These are phyloP conservation scores for Lipomyces yamadae DNA, from an alignment of 805 yeast species.

Conservation along the genomic window DNA sequence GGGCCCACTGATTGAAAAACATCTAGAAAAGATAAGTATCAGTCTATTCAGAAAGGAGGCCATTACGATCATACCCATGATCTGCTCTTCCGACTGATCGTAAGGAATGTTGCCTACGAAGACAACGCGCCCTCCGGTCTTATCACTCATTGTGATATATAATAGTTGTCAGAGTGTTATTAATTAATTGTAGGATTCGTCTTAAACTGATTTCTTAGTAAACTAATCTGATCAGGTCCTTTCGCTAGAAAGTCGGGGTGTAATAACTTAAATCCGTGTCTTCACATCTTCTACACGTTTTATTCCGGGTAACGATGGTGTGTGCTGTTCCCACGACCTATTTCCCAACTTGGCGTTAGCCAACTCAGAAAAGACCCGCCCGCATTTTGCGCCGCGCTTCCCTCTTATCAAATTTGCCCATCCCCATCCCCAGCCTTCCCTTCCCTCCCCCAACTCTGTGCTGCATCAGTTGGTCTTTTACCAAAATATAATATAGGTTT, in stretches of 20 bases:
- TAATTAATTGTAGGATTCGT: background rate
- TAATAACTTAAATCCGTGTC: too few relatives aligned
- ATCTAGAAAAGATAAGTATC: conserved; percentile 47
- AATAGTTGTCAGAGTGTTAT: conserved; percentile 17
- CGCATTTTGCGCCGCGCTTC: too few relatives aligned
- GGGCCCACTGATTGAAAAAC: conserved; percentile 90
- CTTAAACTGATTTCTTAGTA: background rate
- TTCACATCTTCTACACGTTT: too few relatives aligned
- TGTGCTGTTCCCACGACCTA: too few relatives aligned
- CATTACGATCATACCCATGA: conserved; percentile 48
- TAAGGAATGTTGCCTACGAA: conserved; percentile 83
- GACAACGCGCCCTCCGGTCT: conserved; percentile 25
- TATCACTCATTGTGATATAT: conserved; percentile 24
- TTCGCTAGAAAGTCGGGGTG: too few relatives aligned
- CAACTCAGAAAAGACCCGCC: too few relatives aligned
- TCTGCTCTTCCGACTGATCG: conserved; percentile 92
- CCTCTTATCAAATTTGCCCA: too few relatives aligned
- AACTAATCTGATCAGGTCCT: background rate
- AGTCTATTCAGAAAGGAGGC: conserved; percentile 1
- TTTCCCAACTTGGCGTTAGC: too few relatives aligned
- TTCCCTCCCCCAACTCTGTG: too few relatives aligned
- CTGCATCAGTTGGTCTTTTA: background rate
- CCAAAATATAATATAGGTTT: background rate
- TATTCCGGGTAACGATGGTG: too few relatives aligned
- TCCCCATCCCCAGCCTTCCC: too few relatives aligned